phyloP scores from a whole-genome alignment of 179 eudicot genomes.

The Amaranthus tricolor region DNA sequence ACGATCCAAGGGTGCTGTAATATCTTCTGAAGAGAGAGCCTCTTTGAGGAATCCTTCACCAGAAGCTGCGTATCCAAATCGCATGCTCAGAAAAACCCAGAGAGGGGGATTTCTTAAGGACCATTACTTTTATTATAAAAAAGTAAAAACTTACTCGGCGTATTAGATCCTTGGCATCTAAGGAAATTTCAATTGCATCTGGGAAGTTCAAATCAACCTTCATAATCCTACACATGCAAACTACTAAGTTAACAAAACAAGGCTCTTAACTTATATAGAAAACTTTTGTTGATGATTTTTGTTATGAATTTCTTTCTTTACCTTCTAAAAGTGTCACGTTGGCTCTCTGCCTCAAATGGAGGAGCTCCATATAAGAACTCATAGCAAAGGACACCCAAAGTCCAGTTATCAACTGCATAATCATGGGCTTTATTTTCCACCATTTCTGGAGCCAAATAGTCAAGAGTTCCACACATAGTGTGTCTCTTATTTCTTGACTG shows the following conservation, averaged over 20 bases:
- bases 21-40: conserved; percentile 79
- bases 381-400: conserved; percentile 76
- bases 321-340: conserved; percentile 78
- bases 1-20: conserved; percentile 85
- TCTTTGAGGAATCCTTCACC: conserved; percentile 82
- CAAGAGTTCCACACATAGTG: conserved; percentile 95
- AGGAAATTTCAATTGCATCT: conserved; percentile 51
- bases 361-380: conserved; percentile 90
- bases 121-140: not conserved
- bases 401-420: conserved; percentile 92
- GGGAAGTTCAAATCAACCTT: conserved; percentile 83
- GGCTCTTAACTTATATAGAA: too few species aligned
- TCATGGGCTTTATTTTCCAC: conserved; percentile 92
- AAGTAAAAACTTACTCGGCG: conserved; percentile 42
- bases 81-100: conserved; percentile 5
- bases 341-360: conserved; percentile 90
- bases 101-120: not conserved
- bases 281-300: not conserved
- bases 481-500: conserved; percentile 77
- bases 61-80: conserved; percentile 50
- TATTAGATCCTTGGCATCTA: conserved; percentile 72
- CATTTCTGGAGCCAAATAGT: conserved; percentile 95
- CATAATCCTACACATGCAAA: conserved; percentile 55
- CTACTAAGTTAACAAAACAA: not conserved
- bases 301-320: conserved; percentile 9